Evolutionary conservation across 2,329 filamentous ascomycete genomes (phyloP), one percentile per base, ranked within the genome.

Genomic region (Verticillium isaacii): DNA sequence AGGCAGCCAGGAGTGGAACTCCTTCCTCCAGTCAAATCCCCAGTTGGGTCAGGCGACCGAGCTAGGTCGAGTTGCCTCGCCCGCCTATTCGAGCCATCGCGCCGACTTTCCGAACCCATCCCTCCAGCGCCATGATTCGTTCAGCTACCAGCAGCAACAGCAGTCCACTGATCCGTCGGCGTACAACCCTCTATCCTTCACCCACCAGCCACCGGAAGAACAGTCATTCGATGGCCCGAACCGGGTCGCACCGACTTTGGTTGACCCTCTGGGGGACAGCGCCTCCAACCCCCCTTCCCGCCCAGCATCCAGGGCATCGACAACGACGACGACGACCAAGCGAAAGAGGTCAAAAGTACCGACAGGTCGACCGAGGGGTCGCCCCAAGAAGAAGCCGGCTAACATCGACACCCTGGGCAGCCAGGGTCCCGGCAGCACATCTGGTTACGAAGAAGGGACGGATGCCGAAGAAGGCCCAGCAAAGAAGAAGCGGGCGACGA

Each of bases 401-500:
- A 36, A 19, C 12, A 39, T n/a, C 5, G 57, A 58, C 45, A 56
- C 17, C 23, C 25, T 34, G 8, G 19, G 14, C 25, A 32, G 25
- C 29, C 25, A 56, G 14, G 19, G 32, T 2, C 58, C 41, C 2
- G 89, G 89, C 17, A 91, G 90, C 72, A 91, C 88, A 11, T 93
- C 89, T 52, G 89, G 87, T 5, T 89, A 92, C 66, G 89, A 94
- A 68, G 85, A 89, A 67, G 81, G 80, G 23, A 84, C 86, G 17
- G 82, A 88, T 69, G 80, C 78, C n/a, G 85, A 87, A 63, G 85
- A 87, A 11, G 25, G 17, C 15, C 75, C 75, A 6, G 66, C 79
- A 2, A 81, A 81, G 65, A 90, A 87, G 69, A 97, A 97, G 76
- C 85, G 93, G 69, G 93, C 89, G 37, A 95, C 92, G 70, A 85